Evolutionary conservation across 2,329 filamentous ascomycete genomes (phyloP).

Genomic region (Shiraia sp.): DNA sequence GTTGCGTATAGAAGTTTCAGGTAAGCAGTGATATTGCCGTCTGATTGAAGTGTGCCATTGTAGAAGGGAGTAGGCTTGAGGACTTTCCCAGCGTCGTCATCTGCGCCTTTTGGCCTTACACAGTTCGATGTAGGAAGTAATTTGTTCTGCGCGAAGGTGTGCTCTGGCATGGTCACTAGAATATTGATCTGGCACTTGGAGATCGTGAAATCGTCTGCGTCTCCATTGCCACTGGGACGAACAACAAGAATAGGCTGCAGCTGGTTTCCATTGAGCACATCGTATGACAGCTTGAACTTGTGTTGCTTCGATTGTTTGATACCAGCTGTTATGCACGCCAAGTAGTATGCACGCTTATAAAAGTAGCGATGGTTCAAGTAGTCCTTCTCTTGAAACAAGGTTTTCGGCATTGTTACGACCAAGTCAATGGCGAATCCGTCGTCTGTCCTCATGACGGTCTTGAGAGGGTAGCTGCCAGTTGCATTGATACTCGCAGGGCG

Average conservation of each 20-base stretch:
- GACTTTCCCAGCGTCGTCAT: slow-evolving; percentile 46
- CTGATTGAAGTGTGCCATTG: slow-evolving; percentile 81
- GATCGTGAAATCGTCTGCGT: slow-evolving; percentile 43
- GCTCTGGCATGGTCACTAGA: slow-evolving; percentile 71
- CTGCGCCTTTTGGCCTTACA: slow-evolving; percentile 60
- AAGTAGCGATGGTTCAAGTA: slow-evolving; percentile 93
- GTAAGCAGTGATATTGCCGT: slow-evolving; percentile 73
- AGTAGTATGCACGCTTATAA: slow-evolving; percentile 89
- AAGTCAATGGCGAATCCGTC: slow-evolving; percentile 71
- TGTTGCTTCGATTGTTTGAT: slow-evolving; percentile 63
- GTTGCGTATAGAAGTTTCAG: slow-evolving; percentile 74
- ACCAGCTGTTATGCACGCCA: slow-evolving; percentile 76
- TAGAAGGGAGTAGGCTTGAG: slow-evolving; percentile 75
- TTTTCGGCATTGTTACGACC: slow-evolving; percentile 79
- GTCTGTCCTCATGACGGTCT: slow-evolving; percentile 71
- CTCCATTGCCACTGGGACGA: slow-evolving; percentile 35
- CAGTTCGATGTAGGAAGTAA: slow-evolving; percentile 71
- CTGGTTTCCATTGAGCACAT: slow-evolving; percentile 71
- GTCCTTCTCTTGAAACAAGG: slow-evolving; percentile 90
- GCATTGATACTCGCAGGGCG: slow-evolving; percentile 81
- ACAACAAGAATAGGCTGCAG: slow-evolving; percentile 71
- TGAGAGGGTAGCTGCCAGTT: slow-evolving; percentile 82
- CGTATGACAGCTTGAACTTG: slow-evolving; percentile 64
- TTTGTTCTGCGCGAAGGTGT: slow-evolving; percentile 72
- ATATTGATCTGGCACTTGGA: slow-evolving; percentile 64